Evolutionary conservation across 148 eudicot species (phyloP).

Genomic region (Agrostemma githago): DNA sequence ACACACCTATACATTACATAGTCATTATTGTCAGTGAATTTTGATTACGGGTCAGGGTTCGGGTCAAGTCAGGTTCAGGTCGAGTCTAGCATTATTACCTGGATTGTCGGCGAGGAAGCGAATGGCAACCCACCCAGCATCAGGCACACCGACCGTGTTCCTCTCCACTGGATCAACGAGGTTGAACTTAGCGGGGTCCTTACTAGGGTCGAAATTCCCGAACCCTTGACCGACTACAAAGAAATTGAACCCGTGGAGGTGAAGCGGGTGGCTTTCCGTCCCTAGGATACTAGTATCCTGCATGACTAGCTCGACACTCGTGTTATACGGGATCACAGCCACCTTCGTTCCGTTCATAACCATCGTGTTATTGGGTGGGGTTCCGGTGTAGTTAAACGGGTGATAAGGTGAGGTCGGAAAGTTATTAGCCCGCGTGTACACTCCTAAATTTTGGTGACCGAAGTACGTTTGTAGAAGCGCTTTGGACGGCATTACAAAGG

Average conservation of each 20-base stretch:
- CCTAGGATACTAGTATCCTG: conserved; percentile 64
- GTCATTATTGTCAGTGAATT: no score
- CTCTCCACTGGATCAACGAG: conserved; percentile 61
- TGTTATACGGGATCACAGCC: conserved; percentile 45
- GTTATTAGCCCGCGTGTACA: conserved; percentile 37
- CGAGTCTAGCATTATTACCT: conserved; percentile 24
- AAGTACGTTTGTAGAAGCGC: conserved; percentile 57
- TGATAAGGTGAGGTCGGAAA: conserved; percentile 41
- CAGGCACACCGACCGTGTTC: conserved; percentile 59
- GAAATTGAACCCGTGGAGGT: conserved; percentile 65
- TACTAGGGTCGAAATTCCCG: conserved; percentile 52
- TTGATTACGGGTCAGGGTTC: no score
- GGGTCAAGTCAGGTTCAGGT: neutral
- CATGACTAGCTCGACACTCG: conserved; percentile 55
- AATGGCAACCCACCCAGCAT: conserved; percentile 69
- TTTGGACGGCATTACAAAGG: conserved; percentile 49
- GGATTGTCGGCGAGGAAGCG: conserved; percentile 69
- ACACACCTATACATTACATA: conserved; percentile 34
- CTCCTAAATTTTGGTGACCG: conserved; percentile 32
- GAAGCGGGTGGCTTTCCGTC: conserved; percentile 60
- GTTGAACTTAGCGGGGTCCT: conserved; percentile 46
- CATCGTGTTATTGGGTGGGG: conserved; percentile 42
- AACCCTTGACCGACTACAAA: conserved; percentile 65
- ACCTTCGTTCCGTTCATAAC: conserved; percentile 53
- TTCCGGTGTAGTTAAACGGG: conserved; percentile 58